These are phyloP conservation scores for Eutypa lata DNA, from an alignment of 2,329 filamentous ascomycete genomes.

Conservation along the genomic window DNA sequence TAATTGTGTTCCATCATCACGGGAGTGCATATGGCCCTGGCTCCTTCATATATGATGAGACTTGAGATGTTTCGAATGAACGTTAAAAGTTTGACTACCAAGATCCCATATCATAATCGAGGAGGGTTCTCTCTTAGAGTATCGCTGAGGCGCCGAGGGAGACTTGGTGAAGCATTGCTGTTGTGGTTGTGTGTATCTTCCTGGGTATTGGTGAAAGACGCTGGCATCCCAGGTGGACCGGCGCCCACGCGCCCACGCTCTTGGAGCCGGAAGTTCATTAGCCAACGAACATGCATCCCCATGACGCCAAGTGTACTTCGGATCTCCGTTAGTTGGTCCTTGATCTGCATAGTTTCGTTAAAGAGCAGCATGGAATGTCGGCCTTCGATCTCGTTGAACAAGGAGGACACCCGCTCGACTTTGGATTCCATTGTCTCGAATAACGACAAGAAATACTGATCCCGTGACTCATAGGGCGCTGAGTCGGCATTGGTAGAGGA, in stretches of 20 bases:
- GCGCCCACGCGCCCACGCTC: constrained; percentile 34
- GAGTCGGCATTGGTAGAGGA: constrained; percentile 18
- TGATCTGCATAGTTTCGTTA: constrained; percentile 59
- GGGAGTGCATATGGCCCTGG: no score
- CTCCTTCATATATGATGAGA: no score
- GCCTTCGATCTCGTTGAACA: constrained; percentile 55
- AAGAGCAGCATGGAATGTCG: constrained; percentile 59
- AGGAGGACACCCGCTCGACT: constrained; percentile 56
- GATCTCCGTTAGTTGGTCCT: constrained; percentile 60
- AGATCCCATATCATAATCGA: constrained; percentile 18
- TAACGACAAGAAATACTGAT: constrained; percentile 42
- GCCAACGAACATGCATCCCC: constrained; percentile 58
- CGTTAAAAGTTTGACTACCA: no score
- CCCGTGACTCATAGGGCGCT: constrained; percentile 35
- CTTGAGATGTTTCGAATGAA: no score
- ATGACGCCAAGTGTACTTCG: constrained; percentile 56
- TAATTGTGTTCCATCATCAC: neutral
- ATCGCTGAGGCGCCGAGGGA: constrained; percentile 28
- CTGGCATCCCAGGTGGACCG: constrained; percentile 17
- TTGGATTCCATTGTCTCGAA: constrained; percentile 52
- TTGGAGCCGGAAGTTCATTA: constrained; percentile 51
- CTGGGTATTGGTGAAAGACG: constrained; percentile 20
- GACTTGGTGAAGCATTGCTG: constrained; percentile 15
- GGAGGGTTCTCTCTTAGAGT: constrained; percentile 27
- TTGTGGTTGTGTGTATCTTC: constrained; percentile 7